Evolutionary conservation across 1,139 yeast species (phyloP).

Genomic region (Pichia inconspicua): DNA sequence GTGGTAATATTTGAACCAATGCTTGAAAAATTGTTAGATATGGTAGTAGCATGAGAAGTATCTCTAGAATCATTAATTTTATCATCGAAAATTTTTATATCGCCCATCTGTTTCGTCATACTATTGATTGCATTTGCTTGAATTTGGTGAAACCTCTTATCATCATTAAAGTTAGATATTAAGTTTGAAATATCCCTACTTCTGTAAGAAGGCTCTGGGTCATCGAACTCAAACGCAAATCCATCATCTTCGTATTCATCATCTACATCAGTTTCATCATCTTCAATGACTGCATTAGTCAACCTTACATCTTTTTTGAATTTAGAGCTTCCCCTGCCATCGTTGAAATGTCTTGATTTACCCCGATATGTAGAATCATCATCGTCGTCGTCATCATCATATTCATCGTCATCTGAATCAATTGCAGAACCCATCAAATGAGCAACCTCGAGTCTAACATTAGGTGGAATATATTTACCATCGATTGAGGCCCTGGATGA

Average conservation of each 20-base stretch:
- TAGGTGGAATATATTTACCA: constrained; percentile 61
- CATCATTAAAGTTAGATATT: constrained; percentile 25
- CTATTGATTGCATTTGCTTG: constrained; percentile 13
- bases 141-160: constrained; percentile 29
- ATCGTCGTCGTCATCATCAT: constrained; percentile 17
- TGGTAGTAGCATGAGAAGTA: constrained; percentile 19
- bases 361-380: constrained; percentile 9
- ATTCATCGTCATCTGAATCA: constrained; percentile 32
- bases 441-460: constrained; percentile 22
- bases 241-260: constrained; percentile 13
- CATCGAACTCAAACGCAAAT: constrained; percentile 16
- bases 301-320: background rate
- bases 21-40: constrained; percentile 20
- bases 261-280: constrained; percentile 20
- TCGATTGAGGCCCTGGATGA: constrained; percentile 13
- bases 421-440: constrained; percentile 12
- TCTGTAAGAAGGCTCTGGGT: constrained; percentile 2
- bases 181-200: constrained; percentile 1
- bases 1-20: constrained; percentile 21
- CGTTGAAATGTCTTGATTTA: no score
- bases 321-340: background rate
- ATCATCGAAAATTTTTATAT: constrained; percentile 14
- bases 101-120: constrained; percentile 21
- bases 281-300: background rate
- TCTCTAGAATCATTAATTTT: constrained; percentile 19